Evolutionary conservation across 2,329 filamentous ascomycete species (phyloP).

Genomic region (Teratosphaeria zuluensis): DNA sequence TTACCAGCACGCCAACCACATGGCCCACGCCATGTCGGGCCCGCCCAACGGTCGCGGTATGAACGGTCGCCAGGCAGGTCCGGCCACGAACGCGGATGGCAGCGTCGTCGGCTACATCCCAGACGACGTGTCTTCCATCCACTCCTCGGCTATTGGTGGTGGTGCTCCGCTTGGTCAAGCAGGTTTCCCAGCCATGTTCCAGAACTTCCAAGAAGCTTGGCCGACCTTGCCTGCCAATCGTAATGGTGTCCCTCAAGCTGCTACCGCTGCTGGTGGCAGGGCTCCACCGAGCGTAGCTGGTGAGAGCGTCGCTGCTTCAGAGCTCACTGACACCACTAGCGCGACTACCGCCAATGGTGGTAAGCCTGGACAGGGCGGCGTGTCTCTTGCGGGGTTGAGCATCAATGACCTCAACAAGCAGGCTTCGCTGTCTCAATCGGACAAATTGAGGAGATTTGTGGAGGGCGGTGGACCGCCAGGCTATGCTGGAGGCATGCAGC

Average conservation of each 20-base stretch:
- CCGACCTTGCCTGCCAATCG: conserved; percentile 53
- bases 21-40: conserved; percentile 37
- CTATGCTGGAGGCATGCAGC: conserved; percentile 33
- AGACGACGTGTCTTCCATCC: conserved; percentile 92
- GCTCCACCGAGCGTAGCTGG: conserved; percentile 61
- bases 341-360: conserved; percentile 39
- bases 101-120: conserved; percentile 94
- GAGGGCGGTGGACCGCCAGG: conserved; percentile 44
- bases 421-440: conserved; percentile 67
- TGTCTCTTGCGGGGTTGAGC: conserved; percentile 76
- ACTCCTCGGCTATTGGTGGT: conserved; percentile 78
- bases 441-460: conserved; percentile 88
- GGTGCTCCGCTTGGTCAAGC: conserved; percentile 52
- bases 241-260: conserved; percentile 32
- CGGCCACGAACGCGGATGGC: conserved; percentile 55
- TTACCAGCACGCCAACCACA: conserved; percentile 56
- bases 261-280: conserved; percentile 1
- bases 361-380: conserved; percentile 64
- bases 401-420: conserved; percentile 62
- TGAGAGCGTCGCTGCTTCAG: conserved; percentile 84
- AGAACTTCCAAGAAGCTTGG: conserved; percentile 85
- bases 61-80: conserved; percentile 33
- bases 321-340: conserved; percentile 75
- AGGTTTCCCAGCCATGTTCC: conserved; percentile 84
- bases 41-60: background rate